These are phyloP conservation scores for Suhomyces bokatorum DNA, from an alignment of 1,139 yeast genomes.

Conservation along the genomic window DNA sequence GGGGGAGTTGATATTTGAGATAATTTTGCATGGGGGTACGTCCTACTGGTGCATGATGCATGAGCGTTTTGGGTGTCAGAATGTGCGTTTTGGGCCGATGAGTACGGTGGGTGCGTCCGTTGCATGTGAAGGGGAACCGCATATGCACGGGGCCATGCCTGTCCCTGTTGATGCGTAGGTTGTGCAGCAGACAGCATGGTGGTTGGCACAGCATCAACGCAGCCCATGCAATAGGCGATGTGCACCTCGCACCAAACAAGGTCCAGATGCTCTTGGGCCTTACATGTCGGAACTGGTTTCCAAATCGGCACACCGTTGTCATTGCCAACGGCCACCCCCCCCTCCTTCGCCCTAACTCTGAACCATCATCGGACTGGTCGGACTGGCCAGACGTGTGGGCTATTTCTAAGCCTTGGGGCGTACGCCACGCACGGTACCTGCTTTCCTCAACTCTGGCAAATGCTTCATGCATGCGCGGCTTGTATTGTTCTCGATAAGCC, in stretches of 20 bases:
- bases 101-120: no score
- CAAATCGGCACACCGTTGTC: neutral
- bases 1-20: no score
- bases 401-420: no score
- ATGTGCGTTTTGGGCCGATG: no score
- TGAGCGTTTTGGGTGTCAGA: no score
- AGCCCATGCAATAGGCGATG: neutral
- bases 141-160: neutral
- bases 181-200: neutral
- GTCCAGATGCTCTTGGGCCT: no score
- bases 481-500: constrained; percentile 2
- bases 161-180: neutral
- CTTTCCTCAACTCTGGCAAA: neutral
- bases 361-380: neutral
- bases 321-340: neutral
- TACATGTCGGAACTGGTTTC: no score
- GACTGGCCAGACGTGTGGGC: no score
- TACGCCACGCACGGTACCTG: neutral
- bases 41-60: neutral
- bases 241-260: no score
- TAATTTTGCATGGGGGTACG: neutral
- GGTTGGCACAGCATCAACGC: neutral
- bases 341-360: neutral
- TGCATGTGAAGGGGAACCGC: no score
- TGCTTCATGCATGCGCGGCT: constrained; percentile 1